Percentiles rank a stretch among this genome's conserved stretches.
Evolutionary conservation across 305 asterid species (phyloP).

Genomic region (Andrographis paniculata): DNA sequence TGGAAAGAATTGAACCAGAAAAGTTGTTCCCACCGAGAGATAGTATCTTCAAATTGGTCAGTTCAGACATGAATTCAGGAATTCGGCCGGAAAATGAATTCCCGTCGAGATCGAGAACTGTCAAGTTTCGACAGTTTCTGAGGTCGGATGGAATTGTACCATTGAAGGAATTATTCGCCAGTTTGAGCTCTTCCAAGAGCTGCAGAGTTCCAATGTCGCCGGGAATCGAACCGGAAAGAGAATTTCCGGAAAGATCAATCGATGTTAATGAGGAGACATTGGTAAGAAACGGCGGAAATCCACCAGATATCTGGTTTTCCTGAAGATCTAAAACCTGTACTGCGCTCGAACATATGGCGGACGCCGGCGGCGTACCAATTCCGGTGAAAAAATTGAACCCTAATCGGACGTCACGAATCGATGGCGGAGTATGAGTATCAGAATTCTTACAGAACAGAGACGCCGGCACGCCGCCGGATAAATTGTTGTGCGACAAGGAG

Average conservation of each 20-base stretch:
- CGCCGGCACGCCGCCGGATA: conserved; percentile 49
- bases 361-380: conserved; percentile 23
- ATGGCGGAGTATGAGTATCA: conserved; percentile 27
- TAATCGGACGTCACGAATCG: conserved; percentile 41
- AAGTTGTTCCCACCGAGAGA: conserved; percentile 48
- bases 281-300: conserved; percentile 34
- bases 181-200: conserved; percentile 44
- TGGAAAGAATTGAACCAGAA: conserved; percentile 34
- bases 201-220: conserved; percentile 32
- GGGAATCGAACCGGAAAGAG: conserved; percentile 39
- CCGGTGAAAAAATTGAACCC: conserved; percentile 55
- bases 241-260: conserved; percentile 56
- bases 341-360: conserved; percentile 28
- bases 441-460: conserved; percentile 52
- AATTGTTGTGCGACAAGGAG: conserved; percentile 38
- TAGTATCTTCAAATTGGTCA: conserved; percentile 31
- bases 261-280: conserved; percentile 31
- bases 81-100: conserved; percentile 38
- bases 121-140: conserved; percentile 31
- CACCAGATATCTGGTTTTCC: conserved; percentile 33
- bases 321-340: conserved; percentile 52
- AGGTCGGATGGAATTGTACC: conserved; percentile 42
- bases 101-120: conserved; percentile 51
- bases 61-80: conserved; percentile 33
- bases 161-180: conserved; percentile 45